Percentiles rank a stretch among this genome's conserved stretches.
Evolutionary conservation across 345 rosid genomes (phyloP).

Genomic region (Limnanthes douglasii): DNA sequence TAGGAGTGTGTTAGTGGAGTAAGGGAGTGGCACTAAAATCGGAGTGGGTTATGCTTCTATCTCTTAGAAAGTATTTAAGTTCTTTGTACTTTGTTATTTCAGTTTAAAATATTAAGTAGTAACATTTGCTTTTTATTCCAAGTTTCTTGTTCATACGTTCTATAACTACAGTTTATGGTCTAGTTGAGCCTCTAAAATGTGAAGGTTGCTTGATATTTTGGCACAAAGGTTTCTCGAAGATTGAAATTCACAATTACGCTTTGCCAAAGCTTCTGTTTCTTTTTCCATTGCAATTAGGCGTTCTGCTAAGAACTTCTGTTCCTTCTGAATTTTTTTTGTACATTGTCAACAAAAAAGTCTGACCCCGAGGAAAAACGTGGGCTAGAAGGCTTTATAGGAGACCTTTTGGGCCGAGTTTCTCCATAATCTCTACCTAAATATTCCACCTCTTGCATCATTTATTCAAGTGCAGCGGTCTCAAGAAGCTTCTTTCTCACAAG

Average conservation of each 20-base stretch:
- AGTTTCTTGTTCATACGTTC: too few relatives aligned
- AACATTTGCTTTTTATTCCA: too few relatives aligned
- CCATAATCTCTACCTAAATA: conserved; percentile 49
- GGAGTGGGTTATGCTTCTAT: too few relatives aligned
- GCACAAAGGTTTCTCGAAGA: conserved; percentile 74
- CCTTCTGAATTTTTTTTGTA: conserved; percentile 47
- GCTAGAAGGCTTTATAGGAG: conserved; percentile 35
- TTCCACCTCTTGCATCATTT: conserved; percentile 75
- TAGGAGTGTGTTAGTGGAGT: too few relatives aligned
- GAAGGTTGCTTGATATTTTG: conserved; percentile 44
- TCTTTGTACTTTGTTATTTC: too few relatives aligned
- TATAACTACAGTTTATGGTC: too few relatives aligned
- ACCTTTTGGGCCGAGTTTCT: conserved; percentile 41
- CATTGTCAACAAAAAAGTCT: conserved; percentile 39
- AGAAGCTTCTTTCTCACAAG: conserved; percentile 74
- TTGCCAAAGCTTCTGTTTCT: conserved; percentile 75
- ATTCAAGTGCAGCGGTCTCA: conserved; percentile 80
- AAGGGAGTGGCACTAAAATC: too few relatives aligned
- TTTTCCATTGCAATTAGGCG: conserved; percentile 58
- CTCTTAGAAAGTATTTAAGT: too few relatives aligned
- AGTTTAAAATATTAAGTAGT: too few relatives aligned
- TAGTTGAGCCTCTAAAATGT: conserved; percentile 39
- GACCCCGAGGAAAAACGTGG: conserved; percentile 27
- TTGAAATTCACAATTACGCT: conserved; percentile 54
- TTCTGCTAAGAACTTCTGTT: conserved; percentile 46